Evolutionary conservation across 1,284 basidiomycete genomes (phyloP).

Genomic region (Abortiporus biennis): DNA sequence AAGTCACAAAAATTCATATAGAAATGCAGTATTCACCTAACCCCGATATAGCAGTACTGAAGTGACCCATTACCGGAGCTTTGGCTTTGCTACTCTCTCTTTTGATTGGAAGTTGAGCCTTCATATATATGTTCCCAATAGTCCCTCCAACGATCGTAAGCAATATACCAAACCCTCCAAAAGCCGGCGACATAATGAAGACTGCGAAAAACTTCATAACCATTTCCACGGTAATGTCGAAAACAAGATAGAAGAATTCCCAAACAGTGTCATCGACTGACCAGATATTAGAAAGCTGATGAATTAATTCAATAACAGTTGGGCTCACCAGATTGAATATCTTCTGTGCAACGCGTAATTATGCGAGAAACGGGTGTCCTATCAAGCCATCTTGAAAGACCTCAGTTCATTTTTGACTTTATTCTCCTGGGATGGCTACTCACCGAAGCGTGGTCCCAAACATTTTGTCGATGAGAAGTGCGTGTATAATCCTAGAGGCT

Average conservation of each 20-base stretch:
- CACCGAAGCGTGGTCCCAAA: conserved; percentile 51
- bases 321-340: conserved; percentile 37
- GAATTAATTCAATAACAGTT: not conserved
- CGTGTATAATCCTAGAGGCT: conserved; percentile 54
- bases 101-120: conserved; percentile 73
- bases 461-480: conserved; percentile 44
- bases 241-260: conserved; percentile 18
- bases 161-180: conserved; percentile 27
- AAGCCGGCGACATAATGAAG: conserved; percentile 33
- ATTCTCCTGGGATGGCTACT: not conserved
- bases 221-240: conserved; percentile 23
- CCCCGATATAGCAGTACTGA: conserved; percentile 61
- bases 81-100: conserved; percentile 60
- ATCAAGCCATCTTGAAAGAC: conserved; percentile 39
- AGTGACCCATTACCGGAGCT: conserved; percentile 57
- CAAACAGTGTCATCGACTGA: conserved; percentile 13
- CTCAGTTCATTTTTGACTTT: not conserved
- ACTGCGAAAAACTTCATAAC: conserved; percentile 34
- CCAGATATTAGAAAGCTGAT: conserved; percentile 2
- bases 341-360: conserved; percentile 52
- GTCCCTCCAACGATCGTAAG: conserved; percentile 35
- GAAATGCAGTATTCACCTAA: conserved; percentile 41
- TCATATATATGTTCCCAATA: conserved; percentile 47
- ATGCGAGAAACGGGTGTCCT: conserved; percentile 53
- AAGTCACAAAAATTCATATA: conserved; percentile 21